Base-by-base conservation (phyloP, 1,284 basidiomycete species). In the Cerrena zonata region DNA sequence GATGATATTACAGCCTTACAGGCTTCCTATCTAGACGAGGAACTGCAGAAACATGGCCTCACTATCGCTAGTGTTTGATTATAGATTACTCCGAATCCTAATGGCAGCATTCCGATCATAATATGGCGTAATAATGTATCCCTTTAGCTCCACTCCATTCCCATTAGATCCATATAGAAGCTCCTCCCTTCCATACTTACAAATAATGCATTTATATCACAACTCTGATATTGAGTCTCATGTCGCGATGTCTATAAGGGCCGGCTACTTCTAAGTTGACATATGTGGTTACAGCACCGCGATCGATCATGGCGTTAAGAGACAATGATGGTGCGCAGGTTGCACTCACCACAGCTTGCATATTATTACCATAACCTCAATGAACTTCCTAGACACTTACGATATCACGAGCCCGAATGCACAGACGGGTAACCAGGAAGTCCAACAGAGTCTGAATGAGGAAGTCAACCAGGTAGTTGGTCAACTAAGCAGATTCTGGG, bases 391-490 rank as follows among this genome's bases (percentile, higher is more conserved):
- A 48, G 86, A 89, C 64, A 69, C 80, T 27, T 84, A 79, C 57
- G 80, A 84, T 51, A 65, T 84, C 45, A 66, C 67, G 12, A 79
- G 83, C 1, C 73, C 78, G 3, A 69, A 74, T 22, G 56, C 62
- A 5, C 44, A 12, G 53, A 62, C 13, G 18, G n/a, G n/a, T n/a
- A n/a, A n/a, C n/a, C 44, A 24, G 36, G 70, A 71, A 50, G 65
- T 75, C 11, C 78, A 82, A 55, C 84, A 79, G 45, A 81, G 77
- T 50, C 71, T 94, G 45, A 86, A 94, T 62, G 86, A 92, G 58
- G 92, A 94, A 67, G 89, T 95, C 5, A 78, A 77, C 2, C 86
- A 94, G 64, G 91, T 93, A 21, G 80, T 94, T 47, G 88, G 87
- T 19, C 84, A 88, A 59, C 71, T 94, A n/a, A 86, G 84, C 36